phyloP scores from a whole-genome alignment of 2,329 filamentous ascomycete genomes.

The Dryadomyces sulphureus region DNA sequence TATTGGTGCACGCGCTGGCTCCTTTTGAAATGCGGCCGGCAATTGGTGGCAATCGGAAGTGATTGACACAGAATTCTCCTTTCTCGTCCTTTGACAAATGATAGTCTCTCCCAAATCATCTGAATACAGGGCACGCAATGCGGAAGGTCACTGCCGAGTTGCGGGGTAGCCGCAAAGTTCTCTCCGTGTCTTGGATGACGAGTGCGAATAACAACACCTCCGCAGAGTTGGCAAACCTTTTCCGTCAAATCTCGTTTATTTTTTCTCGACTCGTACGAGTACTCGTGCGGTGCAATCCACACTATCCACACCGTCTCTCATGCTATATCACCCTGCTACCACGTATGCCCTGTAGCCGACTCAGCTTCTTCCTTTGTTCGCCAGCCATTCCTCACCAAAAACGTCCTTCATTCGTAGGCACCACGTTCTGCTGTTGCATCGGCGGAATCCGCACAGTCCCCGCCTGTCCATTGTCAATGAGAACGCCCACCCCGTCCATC shows the following conservation, averaged over 20 bases:
- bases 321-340: background rate
- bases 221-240: background rate
- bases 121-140: background rate
- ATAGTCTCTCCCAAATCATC: background rate
- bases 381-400: constrained; percentile 7
- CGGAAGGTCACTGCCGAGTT: background rate
- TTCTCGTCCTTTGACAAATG: too few species aligned
- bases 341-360: too few species aligned
- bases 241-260: too few species aligned
- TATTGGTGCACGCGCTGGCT: too few species aligned
- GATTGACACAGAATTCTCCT: too few species aligned
- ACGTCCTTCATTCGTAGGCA: background rate
- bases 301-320: too few species aligned
- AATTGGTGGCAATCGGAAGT: too few species aligned
- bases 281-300: too few species aligned
- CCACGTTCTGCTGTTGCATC: background rate
- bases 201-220: too few species aligned
- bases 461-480: constrained; percentile 11
- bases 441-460: constrained; percentile 3
- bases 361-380: background rate
- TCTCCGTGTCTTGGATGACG: too few species aligned
- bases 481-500: constrained; percentile 18
- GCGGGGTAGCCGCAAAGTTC: background rate
- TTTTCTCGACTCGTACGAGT: too few species aligned
- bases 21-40: too few species aligned